Evolutionary conservation across 2,329 filamentous ascomycete species (phyloP).

Genomic region (Byssochlamys sp.): DNA sequence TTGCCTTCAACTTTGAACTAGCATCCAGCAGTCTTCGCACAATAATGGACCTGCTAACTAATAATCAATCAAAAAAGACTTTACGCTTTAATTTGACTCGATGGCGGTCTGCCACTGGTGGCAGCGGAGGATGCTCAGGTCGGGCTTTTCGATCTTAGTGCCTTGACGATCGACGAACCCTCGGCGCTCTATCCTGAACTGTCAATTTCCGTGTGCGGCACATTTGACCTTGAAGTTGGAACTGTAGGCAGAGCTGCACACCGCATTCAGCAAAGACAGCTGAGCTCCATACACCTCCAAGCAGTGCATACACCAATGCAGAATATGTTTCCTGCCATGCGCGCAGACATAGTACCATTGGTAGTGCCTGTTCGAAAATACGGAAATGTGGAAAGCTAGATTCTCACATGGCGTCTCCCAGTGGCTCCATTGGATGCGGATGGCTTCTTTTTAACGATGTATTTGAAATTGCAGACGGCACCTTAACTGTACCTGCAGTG

Average conservation of each 20-base stretch:
- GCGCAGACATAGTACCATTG: not conserved
- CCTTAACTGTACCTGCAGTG: not conserved
- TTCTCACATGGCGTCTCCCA: not conserved
- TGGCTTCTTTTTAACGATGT: not conserved
- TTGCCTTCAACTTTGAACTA: not conserved
- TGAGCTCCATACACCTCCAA: not conserved
- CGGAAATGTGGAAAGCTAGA: not conserved
- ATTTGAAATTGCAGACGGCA: not conserved
- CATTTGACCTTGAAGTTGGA: not conserved
- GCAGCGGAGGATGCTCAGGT: not conserved
- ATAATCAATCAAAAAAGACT: not conserved
- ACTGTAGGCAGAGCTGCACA: not conserved
- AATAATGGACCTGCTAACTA: not conserved
- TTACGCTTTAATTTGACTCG: not conserved
- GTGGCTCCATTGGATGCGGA: not conserved
- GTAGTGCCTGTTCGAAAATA: not conserved
- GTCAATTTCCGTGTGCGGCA: not conserved
- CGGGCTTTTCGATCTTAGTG: not conserved
- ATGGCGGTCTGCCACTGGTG: not conserved
- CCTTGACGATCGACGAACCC: not conserved
- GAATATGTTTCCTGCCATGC: not conserved
- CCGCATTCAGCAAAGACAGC: not conserved
- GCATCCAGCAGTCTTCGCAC: not conserved
- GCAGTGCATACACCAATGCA: not conserved
- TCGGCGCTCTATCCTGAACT: not conserved